These are phyloP conservation scores for Filosporella fistucella DNA, from an alignment of 495 filamentous ascomycete genomes.

Conservation along the genomic window DNA sequence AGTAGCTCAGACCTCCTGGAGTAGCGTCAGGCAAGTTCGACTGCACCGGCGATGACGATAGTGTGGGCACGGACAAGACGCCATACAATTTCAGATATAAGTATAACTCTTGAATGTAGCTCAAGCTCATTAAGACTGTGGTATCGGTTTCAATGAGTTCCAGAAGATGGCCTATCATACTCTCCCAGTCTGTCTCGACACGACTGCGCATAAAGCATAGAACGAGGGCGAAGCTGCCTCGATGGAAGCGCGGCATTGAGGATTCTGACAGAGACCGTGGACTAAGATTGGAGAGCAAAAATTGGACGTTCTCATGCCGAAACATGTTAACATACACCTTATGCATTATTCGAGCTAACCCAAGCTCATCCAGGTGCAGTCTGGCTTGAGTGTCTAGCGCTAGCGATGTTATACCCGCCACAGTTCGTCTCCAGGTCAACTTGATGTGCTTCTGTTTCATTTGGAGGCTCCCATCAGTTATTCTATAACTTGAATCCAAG, in stretches of 20 bases:
- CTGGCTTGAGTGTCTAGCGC: neutral
- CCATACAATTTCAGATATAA: slow-evolving; percentile 26
- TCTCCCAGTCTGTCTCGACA: neutral
- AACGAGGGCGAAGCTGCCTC: neutral
- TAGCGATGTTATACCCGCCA: neutral
- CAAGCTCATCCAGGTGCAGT: neutral
- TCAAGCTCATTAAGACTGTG: neutral
- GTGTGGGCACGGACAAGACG: slow-evolving; percentile 19
- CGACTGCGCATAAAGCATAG: neutral
- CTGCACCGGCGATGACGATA: slow-evolving; percentile 1
- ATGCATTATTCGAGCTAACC: neutral
- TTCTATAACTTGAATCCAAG: neutral
- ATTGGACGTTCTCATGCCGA: neutral
- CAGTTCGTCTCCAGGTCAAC: neutral
- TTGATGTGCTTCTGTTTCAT: neutral
- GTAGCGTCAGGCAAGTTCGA: slow-evolving; percentile 12
- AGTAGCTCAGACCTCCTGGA: slow-evolving; percentile 22
- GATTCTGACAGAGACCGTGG: neutral
- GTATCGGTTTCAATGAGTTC: neutral
- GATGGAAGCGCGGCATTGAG: neutral
- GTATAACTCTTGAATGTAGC: slow-evolving; percentile 22
- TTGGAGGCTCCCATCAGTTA: neutral
- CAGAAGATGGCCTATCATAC: neutral
- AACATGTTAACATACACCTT: neutral
- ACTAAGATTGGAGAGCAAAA: neutral